A percentile compares a stretch with the other conserved stretches of the same genome.
Evolutionary conservation across 495 filamentous ascomycete species (phyloP).

Genomic region (Apiosordaria backusii): DNA sequence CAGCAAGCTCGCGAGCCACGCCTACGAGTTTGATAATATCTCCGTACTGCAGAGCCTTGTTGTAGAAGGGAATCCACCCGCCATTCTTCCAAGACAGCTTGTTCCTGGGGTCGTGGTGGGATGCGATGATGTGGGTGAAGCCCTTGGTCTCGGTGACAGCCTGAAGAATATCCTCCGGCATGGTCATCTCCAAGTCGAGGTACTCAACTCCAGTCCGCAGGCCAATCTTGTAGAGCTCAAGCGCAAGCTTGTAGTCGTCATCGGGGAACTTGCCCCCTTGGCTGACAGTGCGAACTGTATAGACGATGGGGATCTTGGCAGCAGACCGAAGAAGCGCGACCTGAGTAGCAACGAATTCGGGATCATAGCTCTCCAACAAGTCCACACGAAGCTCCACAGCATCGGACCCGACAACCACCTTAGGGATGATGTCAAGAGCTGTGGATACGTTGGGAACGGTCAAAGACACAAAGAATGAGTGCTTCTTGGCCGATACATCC

Average conservation of each 20-base stretch:
- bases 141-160: constrained; percentile 65
- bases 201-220: constrained; percentile 84
- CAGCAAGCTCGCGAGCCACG: constrained; percentile 67
- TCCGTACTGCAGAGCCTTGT: constrained; percentile 78
- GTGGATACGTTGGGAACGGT: constrained; percentile 71
- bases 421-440: constrained; percentile 60
- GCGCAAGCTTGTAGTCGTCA: constrained; percentile 61
- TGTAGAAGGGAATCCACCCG: constrained; percentile 84
- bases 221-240: constrained; percentile 71
- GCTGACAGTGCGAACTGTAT: constrained; percentile 79
- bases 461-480: constrained; percentile 89
- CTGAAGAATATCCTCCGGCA: constrained; percentile 68
- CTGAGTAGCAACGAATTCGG: constrained; percentile 77
- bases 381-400: constrained; percentile 95
- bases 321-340: constrained; percentile 72
- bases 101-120: constrained; percentile 83
- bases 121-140: constrained; percentile 78
- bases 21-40: constrained; percentile 96
- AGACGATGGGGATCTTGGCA: constrained; percentile 83
- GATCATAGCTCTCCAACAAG: constrained; percentile 71
- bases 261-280: constrained; percentile 92
- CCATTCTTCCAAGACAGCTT: constrained; percentile 82
- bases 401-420: constrained; percentile 79
- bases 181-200: constrained; percentile 87
- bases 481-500: constrained; percentile 62